Evolutionary conservation across 2,329 filamentous ascomycete species (phyloP).

Genomic region (Furcasterigmium furcatum): DNA sequence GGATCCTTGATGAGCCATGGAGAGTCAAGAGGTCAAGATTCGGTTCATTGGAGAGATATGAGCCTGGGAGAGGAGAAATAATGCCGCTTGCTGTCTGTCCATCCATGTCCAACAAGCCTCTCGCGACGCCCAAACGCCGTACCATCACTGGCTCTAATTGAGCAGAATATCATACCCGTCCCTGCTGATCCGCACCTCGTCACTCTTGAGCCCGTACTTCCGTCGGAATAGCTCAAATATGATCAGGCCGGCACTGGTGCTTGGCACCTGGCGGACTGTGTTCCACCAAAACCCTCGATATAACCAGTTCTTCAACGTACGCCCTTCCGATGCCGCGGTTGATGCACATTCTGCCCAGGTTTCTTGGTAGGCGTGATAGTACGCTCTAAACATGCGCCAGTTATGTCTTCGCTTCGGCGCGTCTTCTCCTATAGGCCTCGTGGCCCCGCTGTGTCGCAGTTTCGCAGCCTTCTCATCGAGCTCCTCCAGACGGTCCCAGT

Average conservation of each 20-base stretch:
- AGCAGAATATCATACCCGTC: conserved; percentile 72
- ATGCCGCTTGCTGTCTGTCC: too few relatives aligned
- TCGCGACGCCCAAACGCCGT: neutral
- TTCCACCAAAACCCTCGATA: conserved; percentile 72
- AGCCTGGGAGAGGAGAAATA: too few relatives aligned
- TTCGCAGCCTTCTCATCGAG: conserved; percentile 59
- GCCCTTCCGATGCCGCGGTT: conserved; percentile 53
- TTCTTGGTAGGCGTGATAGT: conserved; percentile 69
- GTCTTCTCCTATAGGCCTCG: conserved; percentile 19
- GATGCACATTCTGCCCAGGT: conserved; percentile 59
- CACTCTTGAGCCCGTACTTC: conserved; percentile 64
- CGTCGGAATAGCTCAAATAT: conserved; percentile 74
- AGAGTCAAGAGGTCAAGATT: too few relatives aligned
- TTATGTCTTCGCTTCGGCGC: conserved; percentile 23
- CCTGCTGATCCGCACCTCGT: conserved; percentile 61
- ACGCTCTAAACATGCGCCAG: conserved; percentile 58
- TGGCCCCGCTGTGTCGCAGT: conserved; percentile 29
- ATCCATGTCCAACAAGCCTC: neutral
- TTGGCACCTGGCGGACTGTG: conserved; percentile 71
- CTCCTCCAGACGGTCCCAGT: conserved; percentile 70
- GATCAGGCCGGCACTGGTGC: conserved; percentile 72
- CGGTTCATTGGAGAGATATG: too few relatives aligned
- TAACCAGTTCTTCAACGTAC: conserved; percentile 59
- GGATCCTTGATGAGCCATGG: too few relatives aligned
- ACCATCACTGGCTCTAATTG: conserved; percentile 21